Conservation (phyloP, 371 early-diverging fungal genomes). For the Mortierella sp. region DNA sequence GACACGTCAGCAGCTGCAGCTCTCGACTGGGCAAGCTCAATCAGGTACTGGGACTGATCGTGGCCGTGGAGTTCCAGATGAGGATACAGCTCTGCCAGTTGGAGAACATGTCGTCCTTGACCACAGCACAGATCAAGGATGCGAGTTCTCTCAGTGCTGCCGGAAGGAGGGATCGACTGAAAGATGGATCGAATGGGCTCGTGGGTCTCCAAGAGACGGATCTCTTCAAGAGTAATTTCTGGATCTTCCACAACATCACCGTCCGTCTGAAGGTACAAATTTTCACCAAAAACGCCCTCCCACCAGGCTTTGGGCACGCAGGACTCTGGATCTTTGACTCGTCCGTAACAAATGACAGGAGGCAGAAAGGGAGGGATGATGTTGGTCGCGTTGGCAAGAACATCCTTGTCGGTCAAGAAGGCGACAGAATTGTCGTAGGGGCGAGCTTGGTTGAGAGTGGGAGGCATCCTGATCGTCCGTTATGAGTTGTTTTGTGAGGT, state of each 20-base stretch:
- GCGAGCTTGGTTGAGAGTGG: slow-evolving; percentile 14
- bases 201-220: slow-evolving; percentile 62
- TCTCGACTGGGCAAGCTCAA: slow-evolving; percentile 66
- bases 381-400: slow-evolving; percentile 10
- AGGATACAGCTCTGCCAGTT: slow-evolving; percentile 66
- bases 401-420: slow-evolving; percentile 30
- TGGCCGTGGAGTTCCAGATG: slow-evolving; percentile 65
- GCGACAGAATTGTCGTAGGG: slow-evolving; percentile 16
- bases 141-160: slow-evolving; percentile 13
- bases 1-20: slow-evolving; percentile 19
- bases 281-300: slow-evolving; percentile 68
- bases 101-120: slow-evolving; percentile 70
- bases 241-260: slow-evolving; percentile 80
- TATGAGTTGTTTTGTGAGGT: neutral
- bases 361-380: neutral
- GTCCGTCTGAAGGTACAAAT: slow-evolving; percentile 74
- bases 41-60: slow-evolving; percentile 70
- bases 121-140: slow-evolving; percentile 75
- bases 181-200: slow-evolving; percentile 56
- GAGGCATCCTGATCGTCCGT: slow-evolving; percentile 11
- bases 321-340: slow-evolving; percentile 58
- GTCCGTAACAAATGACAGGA: slow-evolving; percentile 52
- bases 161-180: neutral
- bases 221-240: slow-evolving; percentile 68
- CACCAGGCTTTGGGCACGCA: slow-evolving; percentile 73